Conservation (phyloP, 768 basidiomycete species). For the Leccinum obscurum region DNA sequence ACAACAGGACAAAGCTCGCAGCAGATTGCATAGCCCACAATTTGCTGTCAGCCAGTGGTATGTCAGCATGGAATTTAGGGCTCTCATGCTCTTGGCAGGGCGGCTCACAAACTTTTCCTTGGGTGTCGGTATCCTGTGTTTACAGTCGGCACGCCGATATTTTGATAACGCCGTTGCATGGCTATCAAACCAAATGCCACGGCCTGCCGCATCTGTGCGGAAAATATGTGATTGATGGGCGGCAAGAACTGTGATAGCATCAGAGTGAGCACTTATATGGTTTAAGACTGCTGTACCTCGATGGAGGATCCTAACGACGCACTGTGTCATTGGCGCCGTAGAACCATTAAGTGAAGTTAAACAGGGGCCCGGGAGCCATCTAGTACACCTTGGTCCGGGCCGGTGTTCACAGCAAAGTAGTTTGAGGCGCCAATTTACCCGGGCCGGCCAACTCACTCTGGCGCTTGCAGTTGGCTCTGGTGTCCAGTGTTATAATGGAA, state of each 20-base stretch:
- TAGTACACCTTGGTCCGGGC: slow-evolving; percentile 46
- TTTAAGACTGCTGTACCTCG: slow-evolving; percentile 51
- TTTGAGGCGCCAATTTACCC: slow-evolving; percentile 35
- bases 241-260: neutral
- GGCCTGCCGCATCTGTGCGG: slow-evolving; percentile 41
- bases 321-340: slow-evolving; percentile 59
- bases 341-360: slow-evolving; percentile 38
- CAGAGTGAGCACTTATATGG: neutral
- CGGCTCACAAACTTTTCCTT: slow-evolving; percentile 43
- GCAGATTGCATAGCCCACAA: slow-evolving; percentile 47
- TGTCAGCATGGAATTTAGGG: slow-evolving; percentile 1
- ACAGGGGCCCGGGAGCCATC: slow-evolving; percentile 47
- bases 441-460: slow-evolving; percentile 37
- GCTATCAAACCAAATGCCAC: slow-evolving; percentile 38
- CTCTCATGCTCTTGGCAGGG: slow-evolving; percentile 1
- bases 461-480: slow-evolving; percentile 49
- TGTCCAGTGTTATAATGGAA: slow-evolving; percentile 48
- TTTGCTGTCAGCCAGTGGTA: slow-evolving; percentile 25
- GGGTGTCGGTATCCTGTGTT: slow-evolving; percentile 51
- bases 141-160: slow-evolving; percentile 49
- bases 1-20: slow-evolving; percentile 48
- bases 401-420: slow-evolving; percentile 45
- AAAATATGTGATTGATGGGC: slow-evolving; percentile 39
- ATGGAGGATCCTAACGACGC: slow-evolving; percentile 51
- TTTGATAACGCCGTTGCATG: slow-evolving; percentile 45